Evolutionary conservation across 129 eudicot species (phyloP), one percentile per base, ranked within the genome.

Genomic region (Sambucus nigra): DNA sequence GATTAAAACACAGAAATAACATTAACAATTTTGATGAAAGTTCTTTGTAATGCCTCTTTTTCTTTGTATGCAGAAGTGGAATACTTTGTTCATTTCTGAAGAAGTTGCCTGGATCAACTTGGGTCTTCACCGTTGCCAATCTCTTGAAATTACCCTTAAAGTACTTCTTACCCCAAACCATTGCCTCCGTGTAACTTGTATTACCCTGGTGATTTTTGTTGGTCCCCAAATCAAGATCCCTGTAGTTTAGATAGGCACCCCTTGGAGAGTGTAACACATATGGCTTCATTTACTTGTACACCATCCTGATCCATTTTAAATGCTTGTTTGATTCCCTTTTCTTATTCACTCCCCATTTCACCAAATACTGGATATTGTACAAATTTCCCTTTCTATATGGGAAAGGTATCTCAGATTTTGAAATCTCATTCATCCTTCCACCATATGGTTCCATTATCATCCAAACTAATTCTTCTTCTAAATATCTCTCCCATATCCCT

Each of bases 21-120:
- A n/a, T n/a, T n/a, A n/a, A n/a, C n/a, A n/a, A n/a, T n/a, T n/a
- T n/a, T n/a, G n/a, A n/a, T n/a, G n/a, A n/a, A n/a, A n/a, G n/a
- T 31, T 31, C n/a, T n/a, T n/a, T 47, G 10, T 20, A 4, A 0
- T 6, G 26, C 55, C 19, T 20, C 13, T 21, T 42, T 26, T 29
- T 13, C 28, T 21, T 5, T 28, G n/a, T 10, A 11, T 16, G 18
- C 46, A 56, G 40, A n/a, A 1, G 73, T 11, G 85, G 85, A 40
- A 78, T 73, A 42, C 80, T 73, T 26, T 78, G 85, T 29, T 78
- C 76, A 24, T 73, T 40, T n/a, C 68, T 65, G 64, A 78, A 78
- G 61, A 67, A 73, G 17, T 73, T 73, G 0, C 11, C 35, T 1
- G 85, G 85, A 66, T 78, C 85, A 51, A 58, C 73, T 32, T 18